Percentiles rank a stretch among this genome's conserved stretches.
These are phyloP conservation scores for Alternaria incomplexa DNA, from an alignment of 2,329 filamentous ascomycete species.

Conservation along the genomic window DNA sequence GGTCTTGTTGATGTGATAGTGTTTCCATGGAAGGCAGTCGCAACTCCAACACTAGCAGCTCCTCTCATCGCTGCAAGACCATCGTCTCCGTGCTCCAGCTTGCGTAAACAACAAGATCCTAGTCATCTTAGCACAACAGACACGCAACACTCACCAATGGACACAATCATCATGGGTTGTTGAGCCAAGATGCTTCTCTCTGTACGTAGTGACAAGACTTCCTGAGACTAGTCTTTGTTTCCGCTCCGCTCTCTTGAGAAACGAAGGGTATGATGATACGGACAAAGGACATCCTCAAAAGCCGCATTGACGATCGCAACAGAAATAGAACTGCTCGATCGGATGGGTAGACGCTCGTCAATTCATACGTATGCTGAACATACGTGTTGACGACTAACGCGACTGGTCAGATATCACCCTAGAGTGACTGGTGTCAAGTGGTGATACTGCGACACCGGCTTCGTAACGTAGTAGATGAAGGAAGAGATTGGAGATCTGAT, in stretches of 20 bases:
- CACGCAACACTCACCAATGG: constrained; percentile 18
- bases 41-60: neutral
- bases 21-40: constrained; percentile 24
- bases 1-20: constrained; percentile 13
- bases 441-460: constrained; percentile 58
- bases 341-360: constrained; percentile 62
- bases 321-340: constrained; percentile 28
- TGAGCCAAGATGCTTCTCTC: constrained; percentile 62
- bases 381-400: constrained; percentile 69
- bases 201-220: constrained; percentile 80
- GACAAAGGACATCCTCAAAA: constrained; percentile 98
- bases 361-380: constrained; percentile 58
- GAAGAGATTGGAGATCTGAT: constrained; percentile 54
- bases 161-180: constrained; percentile 21
- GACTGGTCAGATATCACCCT: constrained; percentile 64
- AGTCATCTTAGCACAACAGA: constrained; percentile 31
- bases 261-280: constrained; percentile 72
- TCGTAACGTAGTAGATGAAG: constrained; percentile 46
- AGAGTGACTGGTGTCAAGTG: constrained; percentile 56
- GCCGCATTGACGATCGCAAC: constrained; percentile 64
- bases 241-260: constrained; percentile 64
- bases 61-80: constrained; percentile 14
- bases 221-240: constrained; percentile 95
- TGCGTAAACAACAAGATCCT: constrained; percentile 28
- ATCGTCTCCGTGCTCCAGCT: constrained; percentile 19